Conservation (phyloP, 495 filamentous ascomycete species). For the Penicillium steckii region DNA sequence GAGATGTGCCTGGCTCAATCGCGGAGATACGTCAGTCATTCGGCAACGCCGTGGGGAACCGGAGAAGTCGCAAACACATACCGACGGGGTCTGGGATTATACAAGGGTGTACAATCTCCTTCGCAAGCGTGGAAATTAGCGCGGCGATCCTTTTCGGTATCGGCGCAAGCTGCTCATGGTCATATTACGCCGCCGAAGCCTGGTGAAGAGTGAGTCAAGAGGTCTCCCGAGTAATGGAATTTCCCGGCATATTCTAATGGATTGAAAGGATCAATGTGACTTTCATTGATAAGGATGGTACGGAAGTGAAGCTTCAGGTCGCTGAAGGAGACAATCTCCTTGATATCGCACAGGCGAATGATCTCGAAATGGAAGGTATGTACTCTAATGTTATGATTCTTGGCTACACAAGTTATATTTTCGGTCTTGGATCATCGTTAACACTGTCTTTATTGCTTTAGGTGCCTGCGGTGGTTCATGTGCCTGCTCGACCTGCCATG, state of each 20-base stretch:
- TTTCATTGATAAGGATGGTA: constrained; percentile 92
- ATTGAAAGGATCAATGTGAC: constrained; percentile 73
- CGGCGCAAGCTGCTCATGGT: constrained; percentile 62
- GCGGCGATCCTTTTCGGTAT: constrained; percentile 64
- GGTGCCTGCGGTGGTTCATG: constrained; percentile 94
- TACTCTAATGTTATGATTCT: background rate
- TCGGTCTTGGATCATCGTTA: background rate
- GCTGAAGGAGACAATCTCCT: constrained; percentile 85
- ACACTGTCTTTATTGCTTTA: constrained; percentile 18
- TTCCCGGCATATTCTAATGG: background rate
- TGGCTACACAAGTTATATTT: background rate
- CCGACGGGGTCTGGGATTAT: constrained; percentile 6
- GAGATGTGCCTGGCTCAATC: constrained; percentile 33
- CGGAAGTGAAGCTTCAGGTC: constrained; percentile 72
- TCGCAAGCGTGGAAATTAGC: constrained; percentile 28
- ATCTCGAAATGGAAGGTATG: constrained; percentile 93
- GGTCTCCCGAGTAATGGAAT: background rate
- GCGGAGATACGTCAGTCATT: constrained; percentile 31
- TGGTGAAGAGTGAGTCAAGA: constrained; percentile 79
- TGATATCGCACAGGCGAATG: constrained; percentile 91
- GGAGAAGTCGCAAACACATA: constrained; percentile 14
- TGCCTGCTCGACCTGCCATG: constrained; percentile 96
- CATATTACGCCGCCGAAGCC: constrained; percentile 82
- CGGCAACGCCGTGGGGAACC: constrained; percentile 22
- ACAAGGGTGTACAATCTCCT: constrained; percentile 10